phyloP scores from a whole-genome alignment of 2,329 filamentous ascomycete genomes.

The Pseudogymnoascus sp. region DNA sequence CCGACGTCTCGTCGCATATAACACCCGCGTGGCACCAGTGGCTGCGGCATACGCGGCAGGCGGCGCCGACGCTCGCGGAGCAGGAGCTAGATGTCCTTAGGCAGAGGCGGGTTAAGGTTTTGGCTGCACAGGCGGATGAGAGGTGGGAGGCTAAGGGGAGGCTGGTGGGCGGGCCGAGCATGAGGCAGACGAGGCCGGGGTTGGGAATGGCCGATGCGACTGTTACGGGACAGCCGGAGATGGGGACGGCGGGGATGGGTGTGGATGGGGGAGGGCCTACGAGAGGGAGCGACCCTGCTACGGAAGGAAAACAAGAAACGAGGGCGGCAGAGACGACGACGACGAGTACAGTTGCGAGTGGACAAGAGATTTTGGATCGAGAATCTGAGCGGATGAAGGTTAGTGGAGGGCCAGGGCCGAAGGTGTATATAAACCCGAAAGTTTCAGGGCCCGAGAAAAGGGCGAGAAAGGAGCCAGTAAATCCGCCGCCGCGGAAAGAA shows the following conservation, averaged over 20 bases:
- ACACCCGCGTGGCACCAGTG: conserved; percentile 62
- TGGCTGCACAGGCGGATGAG: conserved; percentile 56
- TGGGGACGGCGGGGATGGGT: not conserved
- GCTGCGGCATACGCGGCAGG: conserved; percentile 52
- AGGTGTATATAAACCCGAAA: conserved; percentile 9
- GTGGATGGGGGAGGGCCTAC: not conserved
- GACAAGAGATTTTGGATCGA: conserved; percentile 2
- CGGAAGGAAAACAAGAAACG: not conserved
- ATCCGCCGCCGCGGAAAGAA: conserved; percentile 22
- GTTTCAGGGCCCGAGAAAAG: conserved; percentile 10
- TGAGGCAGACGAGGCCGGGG: conserved; percentile 24
- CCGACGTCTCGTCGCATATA: conserved; percentile 43
- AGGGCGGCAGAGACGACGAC: not conserved
- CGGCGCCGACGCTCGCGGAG: conserved; percentile 50
- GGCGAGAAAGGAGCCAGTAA: conserved; percentile 14
- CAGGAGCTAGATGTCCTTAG: conserved; percentile 47
- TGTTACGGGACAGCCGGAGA: conserved; percentile 12
- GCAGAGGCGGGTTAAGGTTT: conserved; percentile 44
- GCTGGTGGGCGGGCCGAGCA: conserved; percentile 36
- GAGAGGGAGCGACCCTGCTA: not conserved
- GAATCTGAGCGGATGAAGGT: conserved; percentile 3
- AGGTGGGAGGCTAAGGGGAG: conserved; percentile 55
- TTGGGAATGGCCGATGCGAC: conserved; percentile 17
- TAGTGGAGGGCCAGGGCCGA: not conserved
- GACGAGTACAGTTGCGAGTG: not conserved